Conservation (phyloP, 176 grass and related monocot species). For the Oryza longistaminata region DNA sequence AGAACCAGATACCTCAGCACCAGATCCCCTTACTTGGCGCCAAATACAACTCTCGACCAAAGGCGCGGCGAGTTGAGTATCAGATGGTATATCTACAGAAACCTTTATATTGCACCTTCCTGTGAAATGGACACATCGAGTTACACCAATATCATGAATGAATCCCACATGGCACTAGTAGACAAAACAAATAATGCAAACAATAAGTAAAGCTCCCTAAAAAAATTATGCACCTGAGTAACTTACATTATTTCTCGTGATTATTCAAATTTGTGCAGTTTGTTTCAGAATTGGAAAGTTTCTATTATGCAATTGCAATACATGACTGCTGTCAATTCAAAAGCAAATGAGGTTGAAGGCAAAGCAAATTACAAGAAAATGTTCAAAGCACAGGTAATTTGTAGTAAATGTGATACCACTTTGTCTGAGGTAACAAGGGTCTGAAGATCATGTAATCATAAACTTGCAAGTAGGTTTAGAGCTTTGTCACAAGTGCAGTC, state of each 20-base stretch:
- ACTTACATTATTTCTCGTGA: not conserved
- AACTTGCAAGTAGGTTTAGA: too few relatives aligned
- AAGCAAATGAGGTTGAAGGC: not conserved
- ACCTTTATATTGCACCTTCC: conserved; percentile 79
- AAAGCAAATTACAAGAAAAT: not conserved
- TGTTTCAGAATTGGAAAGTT: not conserved
- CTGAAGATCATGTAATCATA: too few relatives aligned
- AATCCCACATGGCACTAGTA: not conserved
- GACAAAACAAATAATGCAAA: too few relatives aligned
- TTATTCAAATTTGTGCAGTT: not conserved
- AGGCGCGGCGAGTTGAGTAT: conserved; percentile 66
- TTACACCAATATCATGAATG: conserved; percentile 17
- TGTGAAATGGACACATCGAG: conserved; percentile 30
- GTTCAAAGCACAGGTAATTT: too few relatives aligned
- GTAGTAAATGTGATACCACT: too few relatives aligned
- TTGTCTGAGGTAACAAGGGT: too few relatives aligned
- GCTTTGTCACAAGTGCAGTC: too few relatives aligned
- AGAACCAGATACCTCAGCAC: conserved; percentile 55
- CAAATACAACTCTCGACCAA: conserved; percentile 68
- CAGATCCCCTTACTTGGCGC: conserved; percentile 84
- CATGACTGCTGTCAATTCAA: conserved; percentile 8
- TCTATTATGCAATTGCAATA: not conserved
- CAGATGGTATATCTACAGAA: conserved; percentile 61
- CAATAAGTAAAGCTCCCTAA: not conserved
- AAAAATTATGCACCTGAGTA: not conserved